Evolutionary conservation across 306 rosid species (phyloP), one percentile per base, ranked within the genome.

Genomic region (Begonia fuchsioides): DNA sequence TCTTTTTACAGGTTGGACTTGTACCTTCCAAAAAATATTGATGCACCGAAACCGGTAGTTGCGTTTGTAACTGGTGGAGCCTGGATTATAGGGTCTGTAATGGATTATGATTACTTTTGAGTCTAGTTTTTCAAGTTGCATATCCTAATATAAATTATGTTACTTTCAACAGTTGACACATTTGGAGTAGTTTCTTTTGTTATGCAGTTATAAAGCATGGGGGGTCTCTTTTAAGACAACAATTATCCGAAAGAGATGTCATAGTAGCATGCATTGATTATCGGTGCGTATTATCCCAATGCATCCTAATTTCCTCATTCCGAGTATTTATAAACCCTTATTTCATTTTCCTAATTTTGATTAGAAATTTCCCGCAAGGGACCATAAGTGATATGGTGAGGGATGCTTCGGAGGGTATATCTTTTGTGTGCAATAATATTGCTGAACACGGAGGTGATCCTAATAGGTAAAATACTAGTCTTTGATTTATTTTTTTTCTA

Each of bases 321-420:
- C 5, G 14, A 41, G 45, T 41, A 41, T 41, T 41, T 11, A 1
- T 3, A 11, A 41, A 41, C 14, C 12, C 45, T 41, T 10, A 41
- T 41, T n/a, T 41, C 45, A 41, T 41, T 10, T 11, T 10, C 12
- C 6, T 11, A 10, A 11, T 41, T 17, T 44, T 58, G n/a, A 59
- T 74, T 72, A 87, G 96, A 71, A 88, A 88, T 74, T 88, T 88
- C 51, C 96, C 97, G 17, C 97, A 84, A 62, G 97, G 90, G 57
- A 88, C 95, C 54, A 83, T 88, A 32, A 64, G 93, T 68, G 90
- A 81, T 61, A 83, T 88, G 95, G 57, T 88, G 66, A 39, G 52
- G 14, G 95, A 88, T 76, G 76, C 83, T 60, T 80, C 95, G 52
- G 70, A 84, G 72, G 97, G 97, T 10, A 81, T 88, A 76, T 74